Percentiles rank a stretch among this genome's conserved stretches.
phyloP scores from a whole-genome alignment of 192 early-diverging fungal genomes.

The Umbelopsis sp. region DNA sequence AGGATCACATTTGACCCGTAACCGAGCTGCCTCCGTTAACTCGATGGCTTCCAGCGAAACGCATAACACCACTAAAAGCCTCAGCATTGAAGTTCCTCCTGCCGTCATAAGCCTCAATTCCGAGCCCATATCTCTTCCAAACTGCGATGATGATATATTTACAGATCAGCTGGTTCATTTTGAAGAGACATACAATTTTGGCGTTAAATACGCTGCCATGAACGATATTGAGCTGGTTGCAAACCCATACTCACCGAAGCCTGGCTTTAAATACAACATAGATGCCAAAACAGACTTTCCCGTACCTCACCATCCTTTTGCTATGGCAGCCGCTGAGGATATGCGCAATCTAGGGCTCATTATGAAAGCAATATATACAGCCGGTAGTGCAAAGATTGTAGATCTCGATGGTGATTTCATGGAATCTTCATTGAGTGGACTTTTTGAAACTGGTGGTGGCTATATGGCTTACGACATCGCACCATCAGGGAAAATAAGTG shows the following conservation, averaged over 20 bases:
- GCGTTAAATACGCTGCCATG: constrained; percentile 50
- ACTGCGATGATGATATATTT: constrained; percentile 45
- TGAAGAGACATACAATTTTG: constrained; percentile 53
- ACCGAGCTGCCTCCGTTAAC: constrained; percentile 36
- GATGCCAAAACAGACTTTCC: constrained; percentile 20
- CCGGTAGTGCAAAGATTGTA: constrained; percentile 35
- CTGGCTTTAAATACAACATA: constrained; percentile 19
- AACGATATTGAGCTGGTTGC: constrained; percentile 17
- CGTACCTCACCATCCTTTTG: constrained; percentile 27
- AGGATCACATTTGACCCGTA: constrained; percentile 17
- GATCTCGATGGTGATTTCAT: constrained; percentile 24
- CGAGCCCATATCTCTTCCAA: constrained; percentile 51
- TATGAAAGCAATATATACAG: constrained; percentile 49
- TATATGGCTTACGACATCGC: constrained; percentile 39
- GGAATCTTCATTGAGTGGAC: constrained; percentile 23
- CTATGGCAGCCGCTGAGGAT: constrained; percentile 55
- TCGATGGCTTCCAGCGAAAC: constrained; percentile 33
- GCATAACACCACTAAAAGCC: not conserved
- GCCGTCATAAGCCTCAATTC: constrained; percentile 42
- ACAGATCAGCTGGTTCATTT: constrained; percentile 54
- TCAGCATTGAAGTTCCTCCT: constrained; percentile 21
- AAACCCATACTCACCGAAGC: constrained; percentile 23
- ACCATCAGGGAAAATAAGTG: constrained; percentile 31
- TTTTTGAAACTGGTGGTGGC: constrained; percentile 37
- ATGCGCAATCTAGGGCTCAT: constrained; percentile 52